Base-by-base conservation (phyloP, 441 rosid species). In the Manihot esculenta region DNA sequence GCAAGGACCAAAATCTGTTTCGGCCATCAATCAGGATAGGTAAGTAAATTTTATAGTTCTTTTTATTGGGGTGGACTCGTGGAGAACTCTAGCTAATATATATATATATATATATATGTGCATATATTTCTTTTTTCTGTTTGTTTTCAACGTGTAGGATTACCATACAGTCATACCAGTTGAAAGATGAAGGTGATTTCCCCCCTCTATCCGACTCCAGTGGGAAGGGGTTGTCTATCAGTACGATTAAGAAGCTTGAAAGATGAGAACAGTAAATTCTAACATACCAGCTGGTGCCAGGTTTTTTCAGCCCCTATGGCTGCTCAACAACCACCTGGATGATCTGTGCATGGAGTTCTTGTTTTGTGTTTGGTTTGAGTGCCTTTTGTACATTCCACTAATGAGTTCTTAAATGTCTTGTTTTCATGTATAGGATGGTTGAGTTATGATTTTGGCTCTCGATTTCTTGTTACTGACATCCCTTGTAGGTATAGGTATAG, bases 1-100 rank as follows among this genome's bases (percentile, higher is more conserved):
- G 11, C 84, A 79, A 54, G 72, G 71, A 68, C 80, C 86, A 72
- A 81, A 76, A 68, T 74, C 81, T 53, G 33, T 64, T 7, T 24
- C 53, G 14, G 77, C 80, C 44, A 48, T 56, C 20, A 85, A 81
- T 50, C 85, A 85, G 72, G 85, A 85, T 68, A 76, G 97, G 96
- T 92, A 83, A 48, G 60, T 20, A 8, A 15, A 38, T 56, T 18
- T 7, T 53, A n/a, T 45, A 30, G 45, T 67, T 71, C 18, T 47
- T 81, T 72, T 70, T 76, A 76, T 26, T 60, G 41, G 47, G 33
- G n/a, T 33, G 57, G 35, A 49, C 23, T 45, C 33, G 9, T 71
- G 9, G 6, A 17, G 30, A 48, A 18, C 49, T 20, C 7, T 30
- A 10, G 13, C 26, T 65, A 6, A 38, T 18, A 33, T 7, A 7